These are phyloP conservation scores for Taphrina wiesneri DNA, from an alignment of 1,139 yeast species.

Conservation along the genomic window DNA sequence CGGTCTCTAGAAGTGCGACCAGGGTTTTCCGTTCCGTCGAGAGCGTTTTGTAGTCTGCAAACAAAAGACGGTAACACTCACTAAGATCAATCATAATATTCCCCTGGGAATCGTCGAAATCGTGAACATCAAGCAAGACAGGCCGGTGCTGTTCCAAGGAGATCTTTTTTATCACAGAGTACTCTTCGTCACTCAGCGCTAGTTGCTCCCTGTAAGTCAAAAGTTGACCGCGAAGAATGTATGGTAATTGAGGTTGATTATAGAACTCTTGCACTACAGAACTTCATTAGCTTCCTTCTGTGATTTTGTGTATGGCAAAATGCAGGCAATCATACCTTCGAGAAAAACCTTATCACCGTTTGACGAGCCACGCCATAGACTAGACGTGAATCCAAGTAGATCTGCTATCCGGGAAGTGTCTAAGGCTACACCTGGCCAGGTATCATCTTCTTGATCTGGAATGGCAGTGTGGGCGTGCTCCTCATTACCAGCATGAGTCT, in stretches of 20 bases:
- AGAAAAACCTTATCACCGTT: not conserved
- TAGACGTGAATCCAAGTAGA: not conserved
- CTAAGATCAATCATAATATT: not conserved
- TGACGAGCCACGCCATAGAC: not conserved
- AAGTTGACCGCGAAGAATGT: not conserved
- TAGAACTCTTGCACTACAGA: not conserved
- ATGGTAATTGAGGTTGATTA: not conserved
- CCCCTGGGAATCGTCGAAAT: not conserved
- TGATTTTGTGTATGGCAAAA: too few species aligned
- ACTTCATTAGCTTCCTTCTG: too few species aligned
- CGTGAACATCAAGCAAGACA: not conserved
- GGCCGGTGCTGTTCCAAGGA: not conserved
- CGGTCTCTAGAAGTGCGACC: not conserved
- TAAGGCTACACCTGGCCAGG: constrained; percentile 4
- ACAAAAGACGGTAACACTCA: not conserved
- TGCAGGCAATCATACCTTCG: not conserved
- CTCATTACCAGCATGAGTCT: not conserved
- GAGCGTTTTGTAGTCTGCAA: not conserved
- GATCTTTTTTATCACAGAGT: not conserved
- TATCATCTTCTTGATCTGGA: not conserved
- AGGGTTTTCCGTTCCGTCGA: not conserved
- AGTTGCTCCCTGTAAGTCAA: not conserved
- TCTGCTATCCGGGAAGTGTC: not conserved
- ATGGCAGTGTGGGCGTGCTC: not conserved
- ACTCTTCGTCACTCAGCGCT: not conserved